Conservation (phyloP, 768 basidiomycete species). For the Russula sp. region DNA sequence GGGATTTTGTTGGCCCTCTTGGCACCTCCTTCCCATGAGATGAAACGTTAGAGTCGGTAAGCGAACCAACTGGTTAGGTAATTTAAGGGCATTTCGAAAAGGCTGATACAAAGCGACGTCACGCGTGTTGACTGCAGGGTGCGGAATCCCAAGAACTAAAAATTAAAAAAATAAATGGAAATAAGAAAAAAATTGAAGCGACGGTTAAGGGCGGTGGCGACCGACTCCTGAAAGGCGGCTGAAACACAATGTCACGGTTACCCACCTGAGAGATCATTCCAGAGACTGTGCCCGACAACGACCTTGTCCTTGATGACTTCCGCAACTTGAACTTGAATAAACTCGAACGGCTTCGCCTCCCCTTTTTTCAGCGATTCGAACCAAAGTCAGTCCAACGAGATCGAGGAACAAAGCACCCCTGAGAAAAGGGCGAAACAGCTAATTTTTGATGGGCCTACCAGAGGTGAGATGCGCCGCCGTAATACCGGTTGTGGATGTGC, state of each 20-base stretch:
- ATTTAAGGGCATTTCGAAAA: slow-evolving; percentile 67
- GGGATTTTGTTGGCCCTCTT: slow-evolving; percentile 67
- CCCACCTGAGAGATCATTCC: slow-evolving; percentile 77
- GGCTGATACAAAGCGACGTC: slow-evolving; percentile 83
- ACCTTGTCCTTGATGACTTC: slow-evolving; percentile 66
- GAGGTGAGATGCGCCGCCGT: slow-evolving; percentile 42
- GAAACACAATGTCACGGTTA: slow-evolving; percentile 22
- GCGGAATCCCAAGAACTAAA: slow-evolving; percentile 75
- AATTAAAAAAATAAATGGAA: slow-evolving; percentile 17
- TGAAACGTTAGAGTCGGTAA: slow-evolving; percentile 80
- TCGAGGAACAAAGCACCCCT: neutral
- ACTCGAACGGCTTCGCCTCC: slow-evolving; percentile 53
- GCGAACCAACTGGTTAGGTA: slow-evolving; percentile 65
- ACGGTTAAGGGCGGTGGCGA: slow-evolving; percentile 14
- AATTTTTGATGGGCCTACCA: slow-evolving; percentile 35
- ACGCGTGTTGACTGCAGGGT: slow-evolving; percentile 71
- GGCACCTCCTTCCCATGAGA: slow-evolving; percentile 74
- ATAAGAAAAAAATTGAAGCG: slow-evolving; percentile 19
- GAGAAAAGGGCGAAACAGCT: neutral
- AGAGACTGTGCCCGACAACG: slow-evolving; percentile 72
- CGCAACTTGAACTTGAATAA: slow-evolving; percentile 66
- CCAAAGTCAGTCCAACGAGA: neutral
- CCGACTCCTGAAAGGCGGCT: no score
- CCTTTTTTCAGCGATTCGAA: slow-evolving; percentile 40
- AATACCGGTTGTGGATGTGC: slow-evolving; percentile 62